phyloP scores from a whole-genome alignment of 208 protist genomes.

The Acanthamoeba healyi region DNA sequence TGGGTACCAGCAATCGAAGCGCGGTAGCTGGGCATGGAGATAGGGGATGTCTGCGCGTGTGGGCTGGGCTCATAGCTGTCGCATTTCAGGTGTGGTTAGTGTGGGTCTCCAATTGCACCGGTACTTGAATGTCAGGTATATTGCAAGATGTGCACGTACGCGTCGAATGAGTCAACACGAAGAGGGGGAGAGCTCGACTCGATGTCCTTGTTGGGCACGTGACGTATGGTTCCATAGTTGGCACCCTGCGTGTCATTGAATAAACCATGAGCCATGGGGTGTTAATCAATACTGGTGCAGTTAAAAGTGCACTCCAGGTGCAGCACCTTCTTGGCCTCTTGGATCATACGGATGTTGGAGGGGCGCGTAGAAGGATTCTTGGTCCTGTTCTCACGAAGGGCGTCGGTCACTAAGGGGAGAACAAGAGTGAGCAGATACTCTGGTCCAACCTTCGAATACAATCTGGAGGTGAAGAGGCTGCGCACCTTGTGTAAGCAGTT shows the following conservation, averaged over 20 bases:
- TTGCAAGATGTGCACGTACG: not conserved
- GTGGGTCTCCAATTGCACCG: too few species aligned
- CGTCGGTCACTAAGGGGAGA: not conserved
- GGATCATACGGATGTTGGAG: conserved; percentile 38
- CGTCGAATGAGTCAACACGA: not conserved
- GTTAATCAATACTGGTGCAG: not conserved
- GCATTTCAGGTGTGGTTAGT: too few species aligned
- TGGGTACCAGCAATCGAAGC: not conserved
- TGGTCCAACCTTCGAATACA: too few species aligned
- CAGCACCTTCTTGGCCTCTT: conserved; percentile 18
- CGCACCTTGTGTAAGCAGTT: not conserved
- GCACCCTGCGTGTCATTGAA: not conserved
- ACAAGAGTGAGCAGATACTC: too few species aligned
- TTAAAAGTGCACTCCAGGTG: too few species aligned
- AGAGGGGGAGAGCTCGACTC: not conserved
- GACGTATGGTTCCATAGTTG: not conserved
- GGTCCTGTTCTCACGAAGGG: not conserved
- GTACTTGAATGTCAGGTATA: too few species aligned
- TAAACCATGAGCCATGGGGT: not conserved
- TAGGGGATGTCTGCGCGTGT: not conserved
- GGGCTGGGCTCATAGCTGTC: not conserved
- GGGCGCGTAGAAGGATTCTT: not conserved
- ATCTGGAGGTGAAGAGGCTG: too few species aligned
- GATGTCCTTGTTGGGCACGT: not conserved
- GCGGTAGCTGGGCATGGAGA: not conserved